Percentiles rank a stretch among this genome's conserved stretches.
These are phyloP conservation scores for Cryptosporidium tyzzeri DNA, from an alignment of 169 alveolate species.

Conservation along the genomic window DNA sequence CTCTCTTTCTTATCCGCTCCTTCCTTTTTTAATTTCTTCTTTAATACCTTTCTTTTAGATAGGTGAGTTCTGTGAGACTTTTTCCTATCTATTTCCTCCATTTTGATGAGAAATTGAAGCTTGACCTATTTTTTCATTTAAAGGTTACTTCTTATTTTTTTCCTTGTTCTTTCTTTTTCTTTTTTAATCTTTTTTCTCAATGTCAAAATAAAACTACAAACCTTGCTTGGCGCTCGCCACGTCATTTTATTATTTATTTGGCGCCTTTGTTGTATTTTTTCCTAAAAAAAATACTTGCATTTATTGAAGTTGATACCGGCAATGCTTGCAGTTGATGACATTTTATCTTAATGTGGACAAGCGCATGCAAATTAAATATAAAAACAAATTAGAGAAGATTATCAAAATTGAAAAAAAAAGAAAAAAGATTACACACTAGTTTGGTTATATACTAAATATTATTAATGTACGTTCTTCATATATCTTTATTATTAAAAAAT, in stretches of 20 bases:
- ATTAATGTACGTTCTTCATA: background rate
- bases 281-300: background rate
- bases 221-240: slow-evolving; percentile 35
- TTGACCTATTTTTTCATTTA: slow-evolving; percentile 3
- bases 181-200: background rate
- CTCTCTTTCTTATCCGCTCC: slow-evolving; percentile 79
- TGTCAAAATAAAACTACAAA: slow-evolving; percentile 24
- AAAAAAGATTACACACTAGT: background rate
- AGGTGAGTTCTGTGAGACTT: slow-evolving; percentile 58
- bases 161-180: slow-evolving; percentile 2
- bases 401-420: background rate
- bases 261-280: background rate
- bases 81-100: slow-evolving; percentile 72
- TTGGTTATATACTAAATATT: slow-evolving; percentile 14
- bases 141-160: background rate
- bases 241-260: background rate
- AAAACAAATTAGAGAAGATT: no score
- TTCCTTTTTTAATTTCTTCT: slow-evolving; percentile 75
- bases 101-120: background rate
- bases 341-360: background rate
- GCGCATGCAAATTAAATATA: background rate
- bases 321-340: background rate
- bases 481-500: slow-evolving; percentile 8
- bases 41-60: slow-evolving; percentile 45
- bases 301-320: background rate